A percentile compares a stretch with the other conserved stretches of the same genome.
Evolutionary conservation across 2,329 filamentous ascomycete genomes (phyloP).

Genomic region (Westerdykella ornata): DNA sequence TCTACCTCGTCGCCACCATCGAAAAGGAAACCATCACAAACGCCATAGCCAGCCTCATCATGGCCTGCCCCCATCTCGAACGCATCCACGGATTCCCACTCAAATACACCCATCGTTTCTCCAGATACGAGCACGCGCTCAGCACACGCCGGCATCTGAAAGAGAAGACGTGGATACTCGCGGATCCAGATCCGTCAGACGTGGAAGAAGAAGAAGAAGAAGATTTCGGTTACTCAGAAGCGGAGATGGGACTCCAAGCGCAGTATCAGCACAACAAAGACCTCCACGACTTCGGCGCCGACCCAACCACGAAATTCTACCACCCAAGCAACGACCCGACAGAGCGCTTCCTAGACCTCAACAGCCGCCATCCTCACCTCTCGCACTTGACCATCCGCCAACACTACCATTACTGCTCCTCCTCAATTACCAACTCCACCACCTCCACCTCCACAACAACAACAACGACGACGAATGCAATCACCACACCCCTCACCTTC

Average conservation of each 20-base stretch:
- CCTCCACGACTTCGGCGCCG: slow-evolving; percentile 1
- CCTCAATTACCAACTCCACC: slow-evolving; percentile 22
- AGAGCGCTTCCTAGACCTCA: slow-evolving; percentile 50
- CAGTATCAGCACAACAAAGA: slow-evolving; percentile 7
- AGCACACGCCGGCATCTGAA: slow-evolving; percentile 50
- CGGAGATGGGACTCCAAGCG: slow-evolving; percentile 17
- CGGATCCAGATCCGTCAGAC: slow-evolving; percentile 9
- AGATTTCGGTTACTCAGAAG: background rate
- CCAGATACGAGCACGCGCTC: slow-evolving; percentile 50
- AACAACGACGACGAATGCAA: no score
- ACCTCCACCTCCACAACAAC: no score
- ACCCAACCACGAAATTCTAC: slow-evolving; percentile 18
- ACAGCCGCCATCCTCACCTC: slow-evolving; percentile 47
- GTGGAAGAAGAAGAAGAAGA: slow-evolving; percentile 31
- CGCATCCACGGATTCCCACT: slow-evolving; percentile 48
- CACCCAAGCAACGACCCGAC: slow-evolving; percentile 43
- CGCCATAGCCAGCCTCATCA: slow-evolving; percentile 50
- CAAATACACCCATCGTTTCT: slow-evolving; percentile 49
- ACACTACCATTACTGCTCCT: slow-evolving; percentile 31
- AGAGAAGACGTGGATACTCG: slow-evolving; percentile 52
- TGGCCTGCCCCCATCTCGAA: slow-evolving; percentile 54
- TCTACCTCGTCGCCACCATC: slow-evolving; percentile 34
- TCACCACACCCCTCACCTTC: slow-evolving; percentile 43
- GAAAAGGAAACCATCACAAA: slow-evolving; percentile 48
- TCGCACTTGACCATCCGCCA: slow-evolving; percentile 48